These are phyloP conservation scores for Talaromyces sp. DNA, from an alignment of 2,329 filamentous ascomycete species.

Conservation along the genomic window DNA sequence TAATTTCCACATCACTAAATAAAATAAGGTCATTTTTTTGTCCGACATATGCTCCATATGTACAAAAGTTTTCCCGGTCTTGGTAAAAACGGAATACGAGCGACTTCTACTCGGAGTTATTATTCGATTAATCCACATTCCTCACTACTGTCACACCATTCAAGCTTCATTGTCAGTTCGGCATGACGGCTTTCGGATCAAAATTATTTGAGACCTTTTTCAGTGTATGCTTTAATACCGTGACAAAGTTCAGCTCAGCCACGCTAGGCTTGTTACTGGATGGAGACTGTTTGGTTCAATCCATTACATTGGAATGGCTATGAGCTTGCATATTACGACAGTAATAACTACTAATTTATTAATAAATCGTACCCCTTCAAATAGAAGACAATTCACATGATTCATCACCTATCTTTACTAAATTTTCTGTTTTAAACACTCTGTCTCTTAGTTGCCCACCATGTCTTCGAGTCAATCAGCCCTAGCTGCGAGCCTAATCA, in stretches of 20 bases:
- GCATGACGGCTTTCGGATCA: no score
- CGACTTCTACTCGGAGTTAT: background rate
- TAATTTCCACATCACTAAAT: no score
- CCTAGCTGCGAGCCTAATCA: background rate
- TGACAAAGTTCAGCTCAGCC: no score
- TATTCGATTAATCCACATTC: background rate
- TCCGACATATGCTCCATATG: background rate
- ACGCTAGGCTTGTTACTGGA: no score
- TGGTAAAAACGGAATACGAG: background rate
- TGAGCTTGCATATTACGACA: background rate
- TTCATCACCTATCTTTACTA: background rate
- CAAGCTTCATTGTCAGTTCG: no score
- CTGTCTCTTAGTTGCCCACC: background rate
- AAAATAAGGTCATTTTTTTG: no score
- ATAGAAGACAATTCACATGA: background rate
- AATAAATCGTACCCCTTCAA: background rate
- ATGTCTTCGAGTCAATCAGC: background rate
- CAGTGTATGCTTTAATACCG: no score
- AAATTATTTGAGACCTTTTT: no score
- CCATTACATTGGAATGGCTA: background rate
- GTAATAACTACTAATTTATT: background rate
- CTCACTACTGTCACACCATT: no score
- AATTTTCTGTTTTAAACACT: background rate
- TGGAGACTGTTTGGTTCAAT: background rate
- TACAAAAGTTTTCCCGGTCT: background rate